phyloP scores from a whole-genome alignment of 495 filamentous ascomycete genomes.

The Aspergillus asperescens region DNA sequence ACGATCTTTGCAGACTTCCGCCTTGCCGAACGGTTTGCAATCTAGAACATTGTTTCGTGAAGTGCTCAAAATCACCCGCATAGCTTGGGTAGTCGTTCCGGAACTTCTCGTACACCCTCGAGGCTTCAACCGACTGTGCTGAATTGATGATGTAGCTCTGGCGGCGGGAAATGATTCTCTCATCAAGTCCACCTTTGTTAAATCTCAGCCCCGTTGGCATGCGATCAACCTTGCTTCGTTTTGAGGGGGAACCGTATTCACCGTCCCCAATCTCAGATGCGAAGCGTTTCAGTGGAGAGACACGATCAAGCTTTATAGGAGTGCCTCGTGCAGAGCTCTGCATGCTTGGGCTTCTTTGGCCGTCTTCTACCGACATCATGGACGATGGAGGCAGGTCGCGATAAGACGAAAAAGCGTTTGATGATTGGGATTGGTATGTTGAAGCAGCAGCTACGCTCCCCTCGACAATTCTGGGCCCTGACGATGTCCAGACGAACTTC shows the following conservation, averaged over 20 bases:
- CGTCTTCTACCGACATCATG: constrained; percentile 10
- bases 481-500: constrained; percentile 25
- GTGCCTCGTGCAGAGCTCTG: constrained; percentile 6
- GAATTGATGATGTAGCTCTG: constrained; percentile 24
- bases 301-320: constrained; percentile 1
- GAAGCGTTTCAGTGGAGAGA: constrained; percentile 14
- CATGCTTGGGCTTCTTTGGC: background rate
- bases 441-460: constrained; percentile 9
- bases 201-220: background rate
- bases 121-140: constrained; percentile 20
- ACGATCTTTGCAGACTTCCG: constrained; percentile 40
- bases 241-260: constrained; percentile 19
- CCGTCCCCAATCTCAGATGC: constrained; percentile 9
- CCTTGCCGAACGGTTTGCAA: constrained; percentile 43
- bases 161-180: constrained; percentile 20
- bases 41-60: constrained; percentile 49
- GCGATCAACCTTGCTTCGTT: constrained; percentile 3
- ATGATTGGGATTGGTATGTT: constrained; percentile 14
- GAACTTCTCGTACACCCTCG: constrained; percentile 46
- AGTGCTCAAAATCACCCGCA: constrained; percentile 46
- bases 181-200: constrained; percentile 11
- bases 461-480: constrained; percentile 20
- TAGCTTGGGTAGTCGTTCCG: constrained; percentile 53
- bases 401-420: constrained; percentile 18
- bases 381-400: constrained; percentile 16